phyloP scores from a whole-genome alignment of 2,329 filamentous ascomycete species.

The Hymenoscyphus salicellus region DNA sequence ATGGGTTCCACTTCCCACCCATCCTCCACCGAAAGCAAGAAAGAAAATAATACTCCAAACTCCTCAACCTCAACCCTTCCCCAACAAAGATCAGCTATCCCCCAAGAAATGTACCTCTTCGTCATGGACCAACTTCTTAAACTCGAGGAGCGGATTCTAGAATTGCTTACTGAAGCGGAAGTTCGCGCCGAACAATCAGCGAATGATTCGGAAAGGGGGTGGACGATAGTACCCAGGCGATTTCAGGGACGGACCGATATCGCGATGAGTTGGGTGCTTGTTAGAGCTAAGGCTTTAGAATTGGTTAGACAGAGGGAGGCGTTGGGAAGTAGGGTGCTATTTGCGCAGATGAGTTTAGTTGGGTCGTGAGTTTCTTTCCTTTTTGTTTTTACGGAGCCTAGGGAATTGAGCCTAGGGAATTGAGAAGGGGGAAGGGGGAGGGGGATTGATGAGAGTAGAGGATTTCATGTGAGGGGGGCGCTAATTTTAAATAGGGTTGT shows the following conservation, averaged over 20 bases:
- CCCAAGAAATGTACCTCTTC: conserved; percentile 48
- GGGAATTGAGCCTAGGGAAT: no score
- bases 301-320: conserved; percentile 46
- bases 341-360: conserved; percentile 49
- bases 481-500: conserved; percentile 21
- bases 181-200: conserved; percentile 27
- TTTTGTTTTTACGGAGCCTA: neutral
- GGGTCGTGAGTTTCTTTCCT: conserved; percentile 38
- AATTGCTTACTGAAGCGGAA: conserved; percentile 46
- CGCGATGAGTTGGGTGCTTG: conserved; percentile 46
- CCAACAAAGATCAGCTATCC: conserved; percentile 31
- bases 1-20: conserved; percentile 14
- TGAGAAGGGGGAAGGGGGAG: neutral
- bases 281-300: conserved; percentile 45
- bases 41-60: conserved; percentile 17
- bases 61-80: neutral
- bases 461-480: no score
- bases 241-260: conserved; percentile 42
- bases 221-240: conserved; percentile 40
- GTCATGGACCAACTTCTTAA: conserved; percentile 47
- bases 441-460: neutral
- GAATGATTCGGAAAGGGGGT: conserved; percentile 29
- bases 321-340: conserved; percentile 45
- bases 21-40: conserved; percentile 5
- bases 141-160: conserved; percentile 45